These are phyloP conservation scores for Pichia manshurica DNA, from an alignment of 805 yeast genomes.

Conservation along the genomic window DNA sequence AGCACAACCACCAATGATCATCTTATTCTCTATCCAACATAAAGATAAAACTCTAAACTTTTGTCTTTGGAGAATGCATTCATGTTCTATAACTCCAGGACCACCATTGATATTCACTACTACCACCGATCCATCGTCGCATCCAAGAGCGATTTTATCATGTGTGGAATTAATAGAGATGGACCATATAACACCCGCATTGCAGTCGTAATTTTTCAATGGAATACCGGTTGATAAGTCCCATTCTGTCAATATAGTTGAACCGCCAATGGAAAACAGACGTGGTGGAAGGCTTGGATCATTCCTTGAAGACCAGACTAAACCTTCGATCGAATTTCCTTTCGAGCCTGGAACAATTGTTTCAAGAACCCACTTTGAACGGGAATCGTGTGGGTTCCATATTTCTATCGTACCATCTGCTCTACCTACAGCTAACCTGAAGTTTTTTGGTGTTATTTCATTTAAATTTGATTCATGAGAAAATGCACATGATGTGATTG, in stretches of 20 bases:
- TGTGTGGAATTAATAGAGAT: constrained; percentile 59
- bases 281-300: constrained; percentile 49
- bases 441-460: constrained; percentile 44
- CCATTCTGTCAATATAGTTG: constrained; percentile 91
- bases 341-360: constrained; percentile 66
- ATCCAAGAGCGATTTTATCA: constrained; percentile 74
- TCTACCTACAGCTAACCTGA: constrained; percentile 86
- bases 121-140: constrained; percentile 91
- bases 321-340: constrained; percentile 82
- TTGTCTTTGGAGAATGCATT: constrained; percentile 71
- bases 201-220: constrained; percentile 72
- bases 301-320: constrained; percentile 60
- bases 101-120: constrained; percentile 83
- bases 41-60: constrained; percentile 74
- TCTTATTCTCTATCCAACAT: constrained; percentile 63
- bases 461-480: constrained; percentile 49
- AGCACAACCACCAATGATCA: constrained; percentile 87
- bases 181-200: constrained; percentile 93
- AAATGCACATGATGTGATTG: constrained; percentile 76
- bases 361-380: constrained; percentile 77
- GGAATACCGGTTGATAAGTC: constrained; percentile 71
- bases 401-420: constrained; percentile 93
- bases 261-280: constrained; percentile 90
- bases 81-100: constrained; percentile 73
- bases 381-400: constrained; percentile 67